phyloP scores from a whole-genome alignment of 352 stramenopile genomes.

The Globisporangium acanthophoron region DNA sequence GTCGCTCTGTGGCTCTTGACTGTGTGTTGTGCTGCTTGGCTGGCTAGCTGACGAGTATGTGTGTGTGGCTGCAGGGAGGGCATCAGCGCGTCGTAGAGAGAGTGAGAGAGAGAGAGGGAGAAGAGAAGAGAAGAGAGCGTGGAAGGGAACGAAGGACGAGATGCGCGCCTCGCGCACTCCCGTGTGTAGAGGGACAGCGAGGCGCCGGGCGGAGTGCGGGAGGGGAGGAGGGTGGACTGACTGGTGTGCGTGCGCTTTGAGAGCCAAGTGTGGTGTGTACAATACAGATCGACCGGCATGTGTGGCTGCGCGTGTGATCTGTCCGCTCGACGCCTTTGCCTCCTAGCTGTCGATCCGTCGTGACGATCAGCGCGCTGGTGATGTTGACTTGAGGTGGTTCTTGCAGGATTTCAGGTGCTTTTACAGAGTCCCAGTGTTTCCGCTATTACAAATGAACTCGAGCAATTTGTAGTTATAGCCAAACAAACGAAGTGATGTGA shows the following conservation, averaged over 20 bases:
- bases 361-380: too few relatives aligned
- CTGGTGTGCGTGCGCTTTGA: conserved; percentile 5
- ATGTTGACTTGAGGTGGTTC: too few relatives aligned
- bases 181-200: not conserved
- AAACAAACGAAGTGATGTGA: too few relatives aligned
- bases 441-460: too few relatives aligned
- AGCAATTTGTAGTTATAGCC: too few relatives aligned
- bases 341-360: not conserved
- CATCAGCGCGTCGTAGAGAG: conserved; percentile 62
- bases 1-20: conserved; percentile 10
- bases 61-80: conserved; percentile 35
- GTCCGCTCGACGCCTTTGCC: not conserved
- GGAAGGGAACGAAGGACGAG: not conserved
- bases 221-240: conserved; percentile 3
- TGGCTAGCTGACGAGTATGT: conserved; percentile 3
- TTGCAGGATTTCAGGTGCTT: too few relatives aligned
- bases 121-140: not conserved
- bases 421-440: too few relatives aligned
- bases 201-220: not conserved
- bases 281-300: conserved; percentile 23
- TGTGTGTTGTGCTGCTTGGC: conserved; percentile 1
- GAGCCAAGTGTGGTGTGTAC: conserved; percentile 13
- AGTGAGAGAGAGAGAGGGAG: not conserved
- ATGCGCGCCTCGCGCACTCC: not conserved
- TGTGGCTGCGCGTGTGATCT: conserved; percentile 1